Conservation (phyloP, 1,139 yeast genomes). For the Geotrichum fermentans region DNA sequence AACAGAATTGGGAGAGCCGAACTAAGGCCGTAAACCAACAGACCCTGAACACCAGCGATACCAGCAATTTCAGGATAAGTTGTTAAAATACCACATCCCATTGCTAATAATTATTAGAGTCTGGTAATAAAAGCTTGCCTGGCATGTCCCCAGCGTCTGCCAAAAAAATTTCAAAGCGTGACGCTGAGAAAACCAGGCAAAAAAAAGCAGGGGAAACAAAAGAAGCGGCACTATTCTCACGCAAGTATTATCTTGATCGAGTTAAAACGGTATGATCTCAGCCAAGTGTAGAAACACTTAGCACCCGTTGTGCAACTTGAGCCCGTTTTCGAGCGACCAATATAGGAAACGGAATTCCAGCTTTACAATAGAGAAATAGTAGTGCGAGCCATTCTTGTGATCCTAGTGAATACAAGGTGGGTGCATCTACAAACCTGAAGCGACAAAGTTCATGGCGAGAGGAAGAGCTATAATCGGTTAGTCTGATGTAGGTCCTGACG, state of each 20-base stretch:
- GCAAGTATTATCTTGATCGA: constrained; percentile 89
- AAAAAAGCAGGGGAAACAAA: constrained; percentile 13
- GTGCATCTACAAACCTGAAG: constrained; percentile 63
- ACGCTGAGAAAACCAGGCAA: background rate
- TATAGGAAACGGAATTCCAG: background rate
- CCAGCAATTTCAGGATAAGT: constrained; percentile 87
- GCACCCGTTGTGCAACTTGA: constrained; percentile 49
- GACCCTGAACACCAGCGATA: constrained; percentile 80
- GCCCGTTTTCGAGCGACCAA: background rate
- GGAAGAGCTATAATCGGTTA: constrained; percentile 52
- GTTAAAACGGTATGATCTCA: constrained; percentile 76
- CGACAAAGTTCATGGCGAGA: constrained; percentile 76
- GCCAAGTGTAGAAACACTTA: constrained; percentile 36
- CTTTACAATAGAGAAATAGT: background rate
- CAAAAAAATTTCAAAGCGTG: background rate
- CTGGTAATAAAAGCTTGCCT: background rate
- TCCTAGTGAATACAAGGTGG: constrained; percentile 13
- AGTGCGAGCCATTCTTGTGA: constrained; percentile 5
- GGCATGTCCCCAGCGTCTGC: background rate
- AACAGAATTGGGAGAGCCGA: constrained; percentile 81
- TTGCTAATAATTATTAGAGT: constrained; percentile 43
- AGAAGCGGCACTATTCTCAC: constrained; percentile 54
- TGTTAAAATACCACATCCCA: constrained; percentile 86
- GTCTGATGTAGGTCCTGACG: too few species aligned
- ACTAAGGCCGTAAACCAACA: constrained; percentile 72